Conservation (phyloP, 2,329 filamentous ascomycete species). For the Aureobasidium sp. region DNA sequence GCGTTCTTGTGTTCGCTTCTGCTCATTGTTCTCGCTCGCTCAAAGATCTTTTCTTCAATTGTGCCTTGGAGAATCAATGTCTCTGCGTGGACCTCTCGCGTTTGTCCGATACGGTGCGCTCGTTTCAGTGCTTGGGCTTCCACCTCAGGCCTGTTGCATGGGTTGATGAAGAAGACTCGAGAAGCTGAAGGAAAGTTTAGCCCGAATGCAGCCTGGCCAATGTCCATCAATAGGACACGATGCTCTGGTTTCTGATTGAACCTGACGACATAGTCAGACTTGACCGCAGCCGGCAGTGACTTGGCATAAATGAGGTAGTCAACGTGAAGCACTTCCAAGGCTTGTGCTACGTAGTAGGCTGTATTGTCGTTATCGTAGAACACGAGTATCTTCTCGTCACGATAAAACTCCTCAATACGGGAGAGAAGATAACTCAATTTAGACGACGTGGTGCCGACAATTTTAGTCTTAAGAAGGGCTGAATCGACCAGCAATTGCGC, state of each 20-base stretch:
- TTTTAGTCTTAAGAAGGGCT: conserved; percentile 51
- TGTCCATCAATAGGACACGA: conserved; percentile 80
- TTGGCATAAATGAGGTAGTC: conserved; percentile 62
- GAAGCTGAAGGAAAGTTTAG: conserved; percentile 79
- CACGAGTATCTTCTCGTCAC: conserved; percentile 76
- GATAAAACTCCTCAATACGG: conserved; percentile 59
- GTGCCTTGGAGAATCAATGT: conserved; percentile 74
- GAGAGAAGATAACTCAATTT: conserved; percentile 84
- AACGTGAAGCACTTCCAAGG: conserved; percentile 64
- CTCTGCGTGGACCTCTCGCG: conserved; percentile 70
- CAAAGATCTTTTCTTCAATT: conserved; percentile 77
- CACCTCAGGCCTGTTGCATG: conserved; percentile 74
- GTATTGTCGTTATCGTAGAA: conserved; percentile 89
- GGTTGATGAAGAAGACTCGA: conserved; percentile 81
- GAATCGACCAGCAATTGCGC: conserved; percentile 35
- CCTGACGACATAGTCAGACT: conserved; percentile 67
- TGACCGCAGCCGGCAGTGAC: conserved; percentile 51
- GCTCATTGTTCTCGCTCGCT: conserved; percentile 68
- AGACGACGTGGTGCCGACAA: conserved; percentile 75
- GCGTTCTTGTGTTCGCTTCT: conserved; percentile 49
- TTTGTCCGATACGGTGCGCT: conserved; percentile 80
- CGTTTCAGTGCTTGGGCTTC: conserved; percentile 90
- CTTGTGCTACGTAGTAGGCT: conserved; percentile 77
- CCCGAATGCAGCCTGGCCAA: conserved; percentile 82
- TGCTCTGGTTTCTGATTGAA: conserved; percentile 67